phyloP scores from a whole-genome alignment of 352 stramenopile genomes.

The Halophytophthora batemanensis region DNA sequence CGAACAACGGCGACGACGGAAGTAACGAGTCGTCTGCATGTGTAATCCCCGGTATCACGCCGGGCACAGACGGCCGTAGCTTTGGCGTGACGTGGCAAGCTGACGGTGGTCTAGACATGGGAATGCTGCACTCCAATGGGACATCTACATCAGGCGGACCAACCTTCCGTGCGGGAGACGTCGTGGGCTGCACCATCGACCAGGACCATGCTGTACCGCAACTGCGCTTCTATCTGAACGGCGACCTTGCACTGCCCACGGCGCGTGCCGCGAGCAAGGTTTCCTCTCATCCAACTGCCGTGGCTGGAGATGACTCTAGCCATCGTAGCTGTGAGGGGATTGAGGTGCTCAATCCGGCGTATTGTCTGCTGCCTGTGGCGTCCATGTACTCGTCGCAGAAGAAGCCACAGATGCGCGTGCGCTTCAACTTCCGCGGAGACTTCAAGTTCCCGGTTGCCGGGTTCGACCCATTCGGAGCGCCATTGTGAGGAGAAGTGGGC shows the following conservation, averaged over 20 bases:
- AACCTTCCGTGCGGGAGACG: constrained; percentile 62
- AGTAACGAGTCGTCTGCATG: constrained; percentile 3
- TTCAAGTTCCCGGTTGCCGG: constrained; percentile 66
- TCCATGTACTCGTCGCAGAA: constrained; percentile 78
- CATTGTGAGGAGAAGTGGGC: constrained; percentile 19
- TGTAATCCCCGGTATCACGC: constrained; percentile 58
- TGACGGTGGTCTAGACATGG: constrained; percentile 69
- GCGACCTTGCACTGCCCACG: constrained; percentile 55
- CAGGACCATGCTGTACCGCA: constrained; percentile 64
- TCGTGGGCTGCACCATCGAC: constrained; percentile 75
- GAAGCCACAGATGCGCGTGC: constrained; percentile 66
- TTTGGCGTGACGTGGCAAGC: constrained; percentile 77
- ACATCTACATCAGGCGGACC: constrained; percentile 62
- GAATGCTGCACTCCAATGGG: constrained; percentile 68
- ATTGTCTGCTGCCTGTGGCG: constrained; percentile 59
- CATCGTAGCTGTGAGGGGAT: constrained; percentile 19
- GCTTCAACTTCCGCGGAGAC: constrained; percentile 73
- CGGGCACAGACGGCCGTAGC: constrained; percentile 46
- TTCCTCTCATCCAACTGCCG: background rate
- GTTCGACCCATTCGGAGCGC: constrained; percentile 71
- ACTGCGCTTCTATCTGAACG: constrained; percentile 77
- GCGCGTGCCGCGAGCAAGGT: constrained; percentile 6
- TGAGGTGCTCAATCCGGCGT: constrained; percentile 53
- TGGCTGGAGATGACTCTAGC: constrained; percentile 2
- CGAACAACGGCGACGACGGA: constrained; percentile 6